A percentile compares a stretch with the other conserved stretches of the same genome.
phyloP scores from a whole-genome alignment of 169 alveolate genomes.

The Cryptosporidium meleagridis region DNA sequence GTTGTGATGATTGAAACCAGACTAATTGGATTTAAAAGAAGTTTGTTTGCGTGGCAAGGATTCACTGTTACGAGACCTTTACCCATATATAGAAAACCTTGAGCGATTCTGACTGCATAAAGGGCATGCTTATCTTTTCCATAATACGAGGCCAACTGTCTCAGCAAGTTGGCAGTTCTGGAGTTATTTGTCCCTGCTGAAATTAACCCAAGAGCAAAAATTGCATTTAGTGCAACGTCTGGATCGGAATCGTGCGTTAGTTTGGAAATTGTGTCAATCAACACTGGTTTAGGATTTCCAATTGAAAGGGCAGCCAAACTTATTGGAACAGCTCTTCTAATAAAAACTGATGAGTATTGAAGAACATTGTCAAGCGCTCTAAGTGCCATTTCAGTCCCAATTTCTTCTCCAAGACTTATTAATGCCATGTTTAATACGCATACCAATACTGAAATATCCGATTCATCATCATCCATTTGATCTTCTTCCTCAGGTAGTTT shows the following conservation, averaged over 20 bases:
- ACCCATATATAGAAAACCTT: conserved; percentile 94
- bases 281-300: conserved; percentile 93
- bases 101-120: conserved; percentile 95
- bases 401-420: conserved; percentile 95
- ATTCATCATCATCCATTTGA: conserved; percentile 76
- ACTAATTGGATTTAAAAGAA: conserved; percentile 92
- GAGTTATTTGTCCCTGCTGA: conserved; percentile 97
- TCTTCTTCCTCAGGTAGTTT: conserved; percentile 2
- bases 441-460: conserved; percentile 82
- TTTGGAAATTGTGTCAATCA: conserved; percentile 89
- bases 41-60: conserved; percentile 96
- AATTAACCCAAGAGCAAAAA: conserved; percentile 95
- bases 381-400: conserved; percentile 92
- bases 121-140: conserved; percentile 93
- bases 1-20: conserved; percentile 93
- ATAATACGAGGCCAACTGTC: conserved; percentile 95
- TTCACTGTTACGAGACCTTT: conserved; percentile 89
- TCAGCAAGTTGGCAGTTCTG: conserved; percentile 94
- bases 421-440: conserved; percentile 95
- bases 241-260: conserved; percentile 97
- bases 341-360: conserved; percentile 90
- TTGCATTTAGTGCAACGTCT: conserved; percentile 94
- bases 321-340: conserved; percentile 97
- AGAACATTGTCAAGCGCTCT: conserved; percentile 91
- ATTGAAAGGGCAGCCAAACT: conserved; percentile 96